Base-by-base conservation (phyloP, 2,329 filamentous ascomycete species). In the Alternaria solani region DNA sequence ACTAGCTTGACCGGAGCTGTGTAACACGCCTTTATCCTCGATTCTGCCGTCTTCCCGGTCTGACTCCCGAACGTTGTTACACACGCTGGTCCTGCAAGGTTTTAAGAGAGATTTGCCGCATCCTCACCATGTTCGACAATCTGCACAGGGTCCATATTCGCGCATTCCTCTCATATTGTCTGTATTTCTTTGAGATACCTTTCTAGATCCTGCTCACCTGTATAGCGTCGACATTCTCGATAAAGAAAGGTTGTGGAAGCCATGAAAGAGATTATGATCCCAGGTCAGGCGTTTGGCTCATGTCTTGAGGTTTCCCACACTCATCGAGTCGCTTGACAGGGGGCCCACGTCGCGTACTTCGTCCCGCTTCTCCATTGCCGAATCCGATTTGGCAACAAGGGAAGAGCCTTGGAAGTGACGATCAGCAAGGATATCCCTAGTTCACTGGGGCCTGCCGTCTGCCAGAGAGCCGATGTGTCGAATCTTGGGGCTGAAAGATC, bases 391-490 rank as follows among this genome's bases (percentile, higher is more conserved):
- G 46, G 42, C 47, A 48, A 54, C 54, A 57, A 34, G 20, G 18
- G 9, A 18, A 25, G 18, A 36, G 28, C 48, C 39, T 39, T 16
- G 43, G 49, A 30, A 42, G 32, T 26, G 26, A 38, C 46, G 43
- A n/a, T 8, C 30, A 38, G 23, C 57, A 57, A 51, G 54, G 59
- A 56, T 57, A 51, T 46, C 44, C 59, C 51, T 49, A 55, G 51
- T 41, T 53, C 44, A 53, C 54, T 39, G 38, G 58, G 52, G 46
- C 56, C 62, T 49, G 48, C 43, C 61, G 62, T 62, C 48, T 51
- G 63, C 54, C 51, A 58, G 54, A 58, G 43, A 64, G 56, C 46
- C 54, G 52, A 62, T 64, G 66, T 68, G 64, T 71, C 61, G 51
- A 62, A 66, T 66, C 52, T 32, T 16, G 23, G 36, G 47, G 53